Evolutionary conservation across 352 stramenopile species (phyloP), one percentile per base, ranked within the genome.

Genomic region (Phytophthora pluvialis): DNA sequence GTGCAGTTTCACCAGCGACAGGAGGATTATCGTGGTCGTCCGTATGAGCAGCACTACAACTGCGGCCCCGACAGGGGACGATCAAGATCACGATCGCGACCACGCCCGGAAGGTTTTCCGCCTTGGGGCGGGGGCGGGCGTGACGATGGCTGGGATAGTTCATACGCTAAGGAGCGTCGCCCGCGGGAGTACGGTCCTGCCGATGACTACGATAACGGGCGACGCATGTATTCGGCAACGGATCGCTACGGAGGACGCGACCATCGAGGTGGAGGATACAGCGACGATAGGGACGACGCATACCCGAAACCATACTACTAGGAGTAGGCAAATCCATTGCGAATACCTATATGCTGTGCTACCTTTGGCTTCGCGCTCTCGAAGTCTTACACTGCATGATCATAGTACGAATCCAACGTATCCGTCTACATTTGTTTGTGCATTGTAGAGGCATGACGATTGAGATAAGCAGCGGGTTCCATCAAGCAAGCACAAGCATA

Each of bases 1-100:
- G 16, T 44, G 9, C 38, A 54, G 47, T n/a, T 3, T 56, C 33
- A 28, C 10, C 44, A 54, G 36, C 42, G 39, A 45, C 53, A 54
- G 18, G 60, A 51, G 4, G 13, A 51, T 38, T 57, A 54, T 33
- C 21, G 39, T 48, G 32, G 9, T 12, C 32, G 55, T 60, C 18
- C 47, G 11, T 39, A 60, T 9, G 18, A 48, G 16, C 21, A 52
- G 33, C 29, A 52, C 26, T 60, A 49, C 5, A 33, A 39, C 18
- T 38, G 29, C 32, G 28, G 25, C n/a, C 21, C 32, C 25, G 13
- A 50, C 9, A 48, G 63, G 32, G 33, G 56, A 42, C 64, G 44
- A 38, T 72, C 57, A 10, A 50, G 57, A 29, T 72, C 64, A n/a
- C 48, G 61, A 47, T 65, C 61, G 21, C 25, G 60, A 9, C 40